Base-by-base conservation (phyloP, 2,329 filamentous ascomycete genomes). In the Sclerotinia sclerotiorum region DNA sequence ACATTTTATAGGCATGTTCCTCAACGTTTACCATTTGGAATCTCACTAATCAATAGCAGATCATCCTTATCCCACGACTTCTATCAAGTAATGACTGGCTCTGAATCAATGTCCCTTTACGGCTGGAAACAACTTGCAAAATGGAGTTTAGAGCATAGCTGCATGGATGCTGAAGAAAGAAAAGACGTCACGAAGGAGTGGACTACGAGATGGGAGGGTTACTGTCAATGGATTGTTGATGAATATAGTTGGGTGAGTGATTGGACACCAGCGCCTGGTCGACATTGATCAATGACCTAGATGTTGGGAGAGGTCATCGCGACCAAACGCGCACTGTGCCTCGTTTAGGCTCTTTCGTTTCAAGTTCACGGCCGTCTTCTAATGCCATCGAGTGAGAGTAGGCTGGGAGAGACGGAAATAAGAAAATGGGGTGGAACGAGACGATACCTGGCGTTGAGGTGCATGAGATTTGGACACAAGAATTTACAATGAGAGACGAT, bases 41-140 rank as follows among this genome's bases (percentile, higher is more conserved):
- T 21, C n/a, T 58, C 15, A 48, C 70, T 74, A 70, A 76, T 24
- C 27, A 15, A 32, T 5, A 42, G 27, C 68, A 91, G 88, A 71
- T 91, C 90, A 19, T 87, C 87, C 2, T 82, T 93, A 55, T 89
- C 88, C 0, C 89, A 92, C 72, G 90, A 93, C 75, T 92, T 93
- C 75, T 93, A 92, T 76, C 90, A 93, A 75, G 84, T 89, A 69
- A 87, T 93, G 82, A 84, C 90, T 10, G 90, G 90, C 60, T 87
- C 87, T 56, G 81, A 83, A 17, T 83, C 86, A 68, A 91, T 93
- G 84, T 85, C 83, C 24, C 78, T 93, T 0, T 86, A 86, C 71
- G 90, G 90, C 55, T 91, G 90, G 88, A 89, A 89, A 75, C 89
- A 92, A 77, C 82, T 90, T 29, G 81, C 82, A 21, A 79, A 84